Evolutionary conservation across 2,329 filamentous ascomycete genomes (phyloP).

Genomic region (Talaromyces sp.): DNA sequence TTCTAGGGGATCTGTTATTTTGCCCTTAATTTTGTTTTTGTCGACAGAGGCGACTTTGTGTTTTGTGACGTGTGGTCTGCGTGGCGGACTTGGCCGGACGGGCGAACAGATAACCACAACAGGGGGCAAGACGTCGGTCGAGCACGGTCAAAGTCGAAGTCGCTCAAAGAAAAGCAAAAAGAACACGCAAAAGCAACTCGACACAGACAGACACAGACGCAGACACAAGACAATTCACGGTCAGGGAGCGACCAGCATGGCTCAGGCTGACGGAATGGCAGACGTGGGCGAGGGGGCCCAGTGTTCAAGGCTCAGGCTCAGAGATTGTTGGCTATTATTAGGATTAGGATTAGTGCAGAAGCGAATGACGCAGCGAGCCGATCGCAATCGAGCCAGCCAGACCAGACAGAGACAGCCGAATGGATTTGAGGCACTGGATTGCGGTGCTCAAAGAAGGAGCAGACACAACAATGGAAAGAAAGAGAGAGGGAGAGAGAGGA

Average conservation of each 20-base stretch:
- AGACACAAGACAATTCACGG: neutral
- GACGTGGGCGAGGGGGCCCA: neutral
- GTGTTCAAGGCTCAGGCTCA: neutral
- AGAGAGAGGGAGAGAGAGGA: neutral
- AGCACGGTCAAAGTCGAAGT: neutral
- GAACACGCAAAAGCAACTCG: neutral
- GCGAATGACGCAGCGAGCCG: neutral
- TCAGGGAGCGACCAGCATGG: neutral
- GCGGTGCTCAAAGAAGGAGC: neutral
- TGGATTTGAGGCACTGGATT: neutral
- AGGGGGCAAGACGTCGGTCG: slow-evolving; percentile 1
- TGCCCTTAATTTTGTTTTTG: neutral
- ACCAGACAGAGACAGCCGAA: neutral
- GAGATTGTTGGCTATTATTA: neutral
- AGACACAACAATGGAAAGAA: neutral
- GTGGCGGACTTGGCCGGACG: slow-evolving; percentile 14
- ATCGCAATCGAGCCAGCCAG: neutral
- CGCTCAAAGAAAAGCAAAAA: slow-evolving; percentile 1
- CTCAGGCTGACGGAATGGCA: neutral
- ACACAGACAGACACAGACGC: neutral
- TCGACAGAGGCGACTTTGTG: neutral
- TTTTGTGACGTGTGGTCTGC: slow-evolving; percentile 27
- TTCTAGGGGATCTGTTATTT: neutral
- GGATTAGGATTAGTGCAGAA: neutral
- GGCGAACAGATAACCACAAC: neutral